Evolutionary conservation across 78 protist genomes (phyloP).

Genomic region (Emiliania huxleyi): DNA sequence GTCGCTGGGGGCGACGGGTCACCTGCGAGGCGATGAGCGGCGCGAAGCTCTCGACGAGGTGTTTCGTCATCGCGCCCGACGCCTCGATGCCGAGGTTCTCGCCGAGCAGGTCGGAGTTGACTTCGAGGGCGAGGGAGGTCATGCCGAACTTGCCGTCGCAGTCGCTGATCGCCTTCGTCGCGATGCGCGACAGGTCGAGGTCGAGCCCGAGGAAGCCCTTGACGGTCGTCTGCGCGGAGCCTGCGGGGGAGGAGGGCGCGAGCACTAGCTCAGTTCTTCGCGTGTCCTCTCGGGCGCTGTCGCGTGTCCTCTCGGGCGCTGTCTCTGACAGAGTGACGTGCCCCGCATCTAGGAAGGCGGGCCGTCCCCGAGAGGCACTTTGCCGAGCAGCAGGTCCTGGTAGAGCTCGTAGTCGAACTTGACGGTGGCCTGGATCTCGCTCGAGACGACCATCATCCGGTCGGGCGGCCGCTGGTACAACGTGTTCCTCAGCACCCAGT

Average conservation of each 20-base stretch:
- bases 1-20: too few relatives aligned
- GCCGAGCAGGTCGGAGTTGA: not conserved
- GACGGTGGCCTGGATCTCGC: not conserved
- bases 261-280: too few relatives aligned
- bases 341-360: too few relatives aligned
- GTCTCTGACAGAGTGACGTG: too few relatives aligned
- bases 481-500: not conserved
- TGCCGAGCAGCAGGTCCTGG: not conserved
- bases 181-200: not conserved
- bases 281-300: too few relatives aligned
- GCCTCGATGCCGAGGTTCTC: not conserved
- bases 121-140: not conserved
- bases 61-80: not conserved
- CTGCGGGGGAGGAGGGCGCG: too few relatives aligned
- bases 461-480: not conserved
- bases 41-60: not conserved
- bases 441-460: not conserved
- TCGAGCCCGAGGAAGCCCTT: not conserved
- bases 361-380: not conserved
- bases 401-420: not conserved
- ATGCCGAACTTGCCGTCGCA: not conserved
- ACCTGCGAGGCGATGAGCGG: not conserved
- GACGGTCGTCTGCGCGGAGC: not conserved
- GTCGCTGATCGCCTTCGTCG: not conserved
- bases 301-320: too few relatives aligned